These are phyloP conservation scores for Ettlia oleoabundans DNA, from an alignment of 139 green algal genomes.

Conservation along the genomic window DNA sequence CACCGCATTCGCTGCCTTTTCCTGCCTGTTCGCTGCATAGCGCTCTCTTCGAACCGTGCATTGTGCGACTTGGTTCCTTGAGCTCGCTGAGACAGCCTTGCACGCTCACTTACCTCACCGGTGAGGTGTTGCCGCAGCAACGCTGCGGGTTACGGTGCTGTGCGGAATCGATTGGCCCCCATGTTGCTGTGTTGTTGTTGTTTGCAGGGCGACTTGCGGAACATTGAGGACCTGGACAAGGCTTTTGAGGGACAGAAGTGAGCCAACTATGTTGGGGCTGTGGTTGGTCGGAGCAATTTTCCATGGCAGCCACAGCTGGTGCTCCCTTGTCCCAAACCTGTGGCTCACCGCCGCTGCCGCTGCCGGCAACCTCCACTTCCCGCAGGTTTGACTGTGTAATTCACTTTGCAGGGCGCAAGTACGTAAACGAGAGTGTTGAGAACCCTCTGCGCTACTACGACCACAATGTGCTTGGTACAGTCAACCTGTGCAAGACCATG, in stretches of 20 bases:
- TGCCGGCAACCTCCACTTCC: too few relatives aligned
- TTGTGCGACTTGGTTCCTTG: too few relatives aligned
- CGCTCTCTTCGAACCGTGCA: too few relatives aligned
- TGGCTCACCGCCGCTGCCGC: background rate
- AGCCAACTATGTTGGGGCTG: too few relatives aligned
- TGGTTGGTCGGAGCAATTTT: background rate
- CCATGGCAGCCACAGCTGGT: background rate
- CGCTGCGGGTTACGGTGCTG: too few relatives aligned
- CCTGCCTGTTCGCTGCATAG: too few relatives aligned
- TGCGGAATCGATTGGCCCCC: too few relatives aligned
- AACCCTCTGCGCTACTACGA: conserved; percentile 92
- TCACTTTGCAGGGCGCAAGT: conserved; percentile 60
- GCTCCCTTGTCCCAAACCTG: background rate
- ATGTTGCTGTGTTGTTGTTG: background rate
- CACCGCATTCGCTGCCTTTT: too few relatives aligned
- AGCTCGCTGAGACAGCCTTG: too few relatives aligned
- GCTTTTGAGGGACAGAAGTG: conserved; percentile 53
- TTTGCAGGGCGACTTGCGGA: conserved; percentile 52
- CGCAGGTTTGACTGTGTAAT: conserved; percentile 47
- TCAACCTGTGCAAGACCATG: conserved; percentile 90
- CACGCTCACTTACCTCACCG: too few relatives aligned
- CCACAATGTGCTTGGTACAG: conserved; percentile 95
- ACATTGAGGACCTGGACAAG: conserved; percentile 52
- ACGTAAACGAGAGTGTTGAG: conserved; percentile 52
- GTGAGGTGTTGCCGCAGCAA: too few relatives aligned